A percentile compares a stretch with the other conserved stretches of the same genome.
Evolutionary conservation across 2,329 filamentous ascomycete species (phyloP).

Genomic region (Monilinia vaccinii-corymbosi): DNA sequence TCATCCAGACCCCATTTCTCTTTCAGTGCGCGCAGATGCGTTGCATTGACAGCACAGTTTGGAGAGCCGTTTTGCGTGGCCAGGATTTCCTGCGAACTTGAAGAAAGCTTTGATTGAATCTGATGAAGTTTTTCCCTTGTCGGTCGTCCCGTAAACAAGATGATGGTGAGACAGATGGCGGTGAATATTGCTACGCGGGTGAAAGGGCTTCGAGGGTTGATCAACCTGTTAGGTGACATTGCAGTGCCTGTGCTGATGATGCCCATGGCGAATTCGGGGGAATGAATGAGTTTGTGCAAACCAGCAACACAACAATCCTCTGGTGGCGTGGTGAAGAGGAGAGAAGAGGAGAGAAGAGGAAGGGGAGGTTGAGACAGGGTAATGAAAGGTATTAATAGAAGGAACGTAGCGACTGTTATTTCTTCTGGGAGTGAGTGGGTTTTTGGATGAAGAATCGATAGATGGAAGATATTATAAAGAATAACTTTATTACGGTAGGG

Average conservation of each 20-base stretch:
- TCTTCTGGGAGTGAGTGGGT: background rate
- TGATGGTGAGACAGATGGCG: conserved; percentile 18
- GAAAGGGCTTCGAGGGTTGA: conserved; percentile 20
- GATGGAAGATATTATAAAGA: too few relatives aligned
- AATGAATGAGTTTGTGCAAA: background rate
- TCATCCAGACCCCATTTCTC: conserved; percentile 40
- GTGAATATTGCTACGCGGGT: conserved; percentile 18
- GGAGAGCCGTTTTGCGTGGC: background rate
- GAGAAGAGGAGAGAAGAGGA: background rate
- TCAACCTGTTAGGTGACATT: conserved; percentile 2
- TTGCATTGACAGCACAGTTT: conserved; percentile 41
- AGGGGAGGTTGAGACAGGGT: background rate
- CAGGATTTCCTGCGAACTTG: conserved; percentile 8
- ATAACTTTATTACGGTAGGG: too few relatives aligned
- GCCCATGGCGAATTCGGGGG: background rate
- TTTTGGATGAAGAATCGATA: too few relatives aligned
- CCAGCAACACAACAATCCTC: background rate
- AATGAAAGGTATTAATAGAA: background rate
- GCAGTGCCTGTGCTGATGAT: conserved; percentile 7
- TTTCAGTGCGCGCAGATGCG: conserved; percentile 38
- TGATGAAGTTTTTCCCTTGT: conserved; percentile 12
- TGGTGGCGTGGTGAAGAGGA: background rate
- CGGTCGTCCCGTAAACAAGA: conserved; percentile 18
- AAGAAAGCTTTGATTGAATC: conserved; percentile 5
- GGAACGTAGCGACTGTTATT: background rate